Conservation (phyloP, 2,329 filamentous ascomycete species). For the Arthrobotrys megalospora region DNA sequence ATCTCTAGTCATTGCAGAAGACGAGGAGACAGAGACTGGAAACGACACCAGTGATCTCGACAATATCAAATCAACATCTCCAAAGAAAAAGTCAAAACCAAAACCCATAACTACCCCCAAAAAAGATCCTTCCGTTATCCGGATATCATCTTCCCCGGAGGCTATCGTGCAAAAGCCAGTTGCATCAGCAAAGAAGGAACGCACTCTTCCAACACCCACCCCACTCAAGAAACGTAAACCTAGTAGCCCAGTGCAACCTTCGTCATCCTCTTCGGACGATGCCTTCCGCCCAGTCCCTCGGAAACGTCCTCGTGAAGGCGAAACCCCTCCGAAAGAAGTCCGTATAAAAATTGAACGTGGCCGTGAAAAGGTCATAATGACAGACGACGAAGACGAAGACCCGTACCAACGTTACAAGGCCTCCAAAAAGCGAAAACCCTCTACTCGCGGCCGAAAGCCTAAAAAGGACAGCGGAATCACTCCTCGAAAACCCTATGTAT, state of each 20-base stretch:
- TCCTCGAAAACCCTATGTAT: conserved; percentile 61
- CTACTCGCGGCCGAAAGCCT: conserved; percentile 61
- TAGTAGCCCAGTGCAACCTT: background rate
- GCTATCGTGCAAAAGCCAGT: conserved; percentile 23
- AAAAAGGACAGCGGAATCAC: conserved; percentile 61
- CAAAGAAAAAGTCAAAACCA: background rate
- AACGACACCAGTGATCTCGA: conserved; percentile 55
- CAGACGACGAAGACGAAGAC: conserved; percentile 73
- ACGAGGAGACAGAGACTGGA: conserved; percentile 32
- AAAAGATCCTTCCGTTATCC: conserved; percentile 53
- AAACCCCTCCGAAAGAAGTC: background rate
- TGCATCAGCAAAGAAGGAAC: conserved; percentile 5
- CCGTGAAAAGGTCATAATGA: conserved; percentile 63
- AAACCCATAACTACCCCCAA: conserved; percentile 27
- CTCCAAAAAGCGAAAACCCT: conserved; percentile 72
- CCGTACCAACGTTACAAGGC: conserved; percentile 71
- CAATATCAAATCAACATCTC: conserved; percentile 36
- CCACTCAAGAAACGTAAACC: conserved; percentile 39
- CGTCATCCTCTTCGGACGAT: conserved; percentile 11
- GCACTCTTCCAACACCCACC: background rate
- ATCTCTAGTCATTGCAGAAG: background rate
- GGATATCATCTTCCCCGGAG: conserved; percentile 49
- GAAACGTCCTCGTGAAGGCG: background rate
- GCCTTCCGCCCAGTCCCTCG: conserved; percentile 4
- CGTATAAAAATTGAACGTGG: conserved; percentile 41